phyloP scores from a whole-genome alignment of 768 basidiomycete species.

The Rhizopogon vesiculosus region DNA sequence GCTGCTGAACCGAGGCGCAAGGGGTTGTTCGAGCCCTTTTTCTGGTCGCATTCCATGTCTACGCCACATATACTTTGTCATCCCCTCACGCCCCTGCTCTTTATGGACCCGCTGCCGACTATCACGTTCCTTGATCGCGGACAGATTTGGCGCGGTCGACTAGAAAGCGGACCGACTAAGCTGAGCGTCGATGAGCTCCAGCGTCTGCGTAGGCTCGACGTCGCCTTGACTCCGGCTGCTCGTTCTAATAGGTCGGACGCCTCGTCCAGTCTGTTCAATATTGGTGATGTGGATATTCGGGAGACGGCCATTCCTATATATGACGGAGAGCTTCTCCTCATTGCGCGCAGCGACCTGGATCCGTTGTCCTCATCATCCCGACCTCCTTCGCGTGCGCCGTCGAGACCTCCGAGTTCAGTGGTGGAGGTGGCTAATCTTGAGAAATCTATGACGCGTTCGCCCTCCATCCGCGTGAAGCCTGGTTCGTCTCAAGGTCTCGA shows the following conservation, averaged over 20 bases:
- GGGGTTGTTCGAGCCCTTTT: slow-evolving; percentile 73
- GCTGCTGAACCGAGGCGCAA: slow-evolving; percentile 71
- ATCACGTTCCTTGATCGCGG: slow-evolving; percentile 65
- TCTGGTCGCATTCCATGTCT: slow-evolving; percentile 51
- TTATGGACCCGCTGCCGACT: slow-evolving; percentile 69
- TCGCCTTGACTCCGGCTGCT: slow-evolving; percentile 30
- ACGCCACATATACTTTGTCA: slow-evolving; percentile 35
- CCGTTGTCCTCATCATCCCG: slow-evolving; percentile 48
- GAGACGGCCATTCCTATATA: slow-evolving; percentile 72
- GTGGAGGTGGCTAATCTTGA: slow-evolving; percentile 34
- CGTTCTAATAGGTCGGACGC: slow-evolving; percentile 8
- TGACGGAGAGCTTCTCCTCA: slow-evolving; percentile 68
- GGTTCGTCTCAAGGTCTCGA: slow-evolving; percentile 64
- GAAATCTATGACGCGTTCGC: slow-evolving; percentile 49
- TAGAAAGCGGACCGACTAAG: slow-evolving; percentile 54
- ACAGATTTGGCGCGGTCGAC: slow-evolving; percentile 58
- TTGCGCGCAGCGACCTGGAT: slow-evolving; percentile 53
- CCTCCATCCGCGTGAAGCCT: slow-evolving; percentile 77
- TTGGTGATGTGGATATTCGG: slow-evolving; percentile 44
- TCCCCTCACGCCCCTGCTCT: slow-evolving; percentile 61
- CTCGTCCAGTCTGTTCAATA: slow-evolving; percentile 19
- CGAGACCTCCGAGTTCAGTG: slow-evolving; percentile 67
- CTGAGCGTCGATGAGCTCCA: slow-evolving; percentile 54
- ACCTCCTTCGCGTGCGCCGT: slow-evolving; percentile 57
- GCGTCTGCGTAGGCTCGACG: slow-evolving; percentile 48